Evolutionary conservation across 306 rosid genomes (phyloP), one percentile per base, ranked within the genome.

Genomic region (Albizia julibrissin): DNA sequence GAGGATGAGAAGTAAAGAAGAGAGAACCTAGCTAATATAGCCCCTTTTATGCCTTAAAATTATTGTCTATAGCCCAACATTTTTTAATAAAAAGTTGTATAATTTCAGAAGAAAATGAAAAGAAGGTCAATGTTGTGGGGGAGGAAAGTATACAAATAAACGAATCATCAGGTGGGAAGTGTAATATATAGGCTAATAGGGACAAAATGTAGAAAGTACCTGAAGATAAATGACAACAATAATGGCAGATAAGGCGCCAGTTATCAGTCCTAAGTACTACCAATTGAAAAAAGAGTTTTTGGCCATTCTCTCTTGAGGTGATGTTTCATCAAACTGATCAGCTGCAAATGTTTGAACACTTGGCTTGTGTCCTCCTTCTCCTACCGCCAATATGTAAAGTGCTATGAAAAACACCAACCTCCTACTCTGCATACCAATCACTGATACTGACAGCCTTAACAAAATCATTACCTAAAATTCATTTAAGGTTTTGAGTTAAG

Each of bases 331-430:
- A 18, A 90, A 87, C 58, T 90, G 91, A 47, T 87, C 93, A 1
- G 91, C 93, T 2, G 93, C 93, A 79, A 90, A 90, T 3, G 93
- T 90, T 64, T 87, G 91, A 3, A 84, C 87, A 6, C 91, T 74
- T 2, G 93, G 91, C 77, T 79, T 86, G 72, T 88, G 93, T 1
- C 91, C 91, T 0, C 90, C 91, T 84, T 84, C 83, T 0, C 91
- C 93, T 6, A 90, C 61, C 2, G 91, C 47, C 1, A 87, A 5
- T 27, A 78, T 64, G 85, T 90, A 84, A 10, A 90, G 87, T 5
- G 85, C 85, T 1, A 56, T 4, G 37, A 84, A 86, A 22, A 86
- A 86, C n/a, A 65, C 78, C 2, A 24, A 12, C 61, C 71, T 85
- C 2, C 84, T 81, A 1, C 71, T 15, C 1, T 19, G 50, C 43